A percentile compares a stretch with the other conserved stretches of the same genome.
Conservation (phyloP, 2,329 filamentous ascomycete genomes). For the Xylariales sp. region DNA sequence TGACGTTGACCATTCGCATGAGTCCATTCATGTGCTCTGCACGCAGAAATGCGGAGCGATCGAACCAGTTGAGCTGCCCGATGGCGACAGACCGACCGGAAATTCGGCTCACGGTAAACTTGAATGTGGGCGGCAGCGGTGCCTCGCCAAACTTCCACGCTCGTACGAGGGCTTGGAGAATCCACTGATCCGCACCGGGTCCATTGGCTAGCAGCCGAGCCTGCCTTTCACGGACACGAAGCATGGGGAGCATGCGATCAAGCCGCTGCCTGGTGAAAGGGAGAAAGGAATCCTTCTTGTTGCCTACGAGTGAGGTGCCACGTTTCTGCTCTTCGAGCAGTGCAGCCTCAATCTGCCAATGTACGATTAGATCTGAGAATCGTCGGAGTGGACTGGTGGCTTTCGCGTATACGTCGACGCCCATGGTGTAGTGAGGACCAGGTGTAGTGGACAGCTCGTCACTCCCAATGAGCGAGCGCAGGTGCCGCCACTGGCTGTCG, state of each 20-base stretch:
- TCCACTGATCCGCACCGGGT: constrained; percentile 47
- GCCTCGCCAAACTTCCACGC: constrained; percentile 53
- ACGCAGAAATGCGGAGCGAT: constrained; percentile 37
- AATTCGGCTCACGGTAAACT: constrained; percentile 39
- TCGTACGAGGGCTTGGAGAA: constrained; percentile 55
- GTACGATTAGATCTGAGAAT: constrained; percentile 57
- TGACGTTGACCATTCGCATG: constrained; percentile 36
- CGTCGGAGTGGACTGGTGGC: constrained; percentile 64
- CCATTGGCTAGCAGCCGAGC: constrained; percentile 36
- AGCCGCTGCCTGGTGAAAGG: constrained; percentile 41
- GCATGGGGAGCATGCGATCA: constrained; percentile 40
- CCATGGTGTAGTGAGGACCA: constrained; percentile 53
- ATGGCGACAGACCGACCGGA: constrained; percentile 24
- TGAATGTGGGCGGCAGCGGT: constrained; percentile 41
- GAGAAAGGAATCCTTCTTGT: constrained; percentile 29
- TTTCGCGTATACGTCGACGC: constrained; percentile 57
- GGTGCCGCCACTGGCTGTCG: constrained; percentile 23
- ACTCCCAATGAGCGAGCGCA: constrained; percentile 40
- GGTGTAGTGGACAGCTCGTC: constrained; percentile 49
- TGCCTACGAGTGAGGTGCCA: constrained; percentile 29
- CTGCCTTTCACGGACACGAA: constrained; percentile 50
- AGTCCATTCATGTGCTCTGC: constrained; percentile 31
- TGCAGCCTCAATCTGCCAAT: constrained; percentile 63
- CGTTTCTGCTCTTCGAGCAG: constrained; percentile 39
- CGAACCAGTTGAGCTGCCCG: constrained; percentile 48